Base-by-base conservation (phyloP, 2,329 filamentous ascomycete genomes). In the Clarireedia hainanense region DNA sequence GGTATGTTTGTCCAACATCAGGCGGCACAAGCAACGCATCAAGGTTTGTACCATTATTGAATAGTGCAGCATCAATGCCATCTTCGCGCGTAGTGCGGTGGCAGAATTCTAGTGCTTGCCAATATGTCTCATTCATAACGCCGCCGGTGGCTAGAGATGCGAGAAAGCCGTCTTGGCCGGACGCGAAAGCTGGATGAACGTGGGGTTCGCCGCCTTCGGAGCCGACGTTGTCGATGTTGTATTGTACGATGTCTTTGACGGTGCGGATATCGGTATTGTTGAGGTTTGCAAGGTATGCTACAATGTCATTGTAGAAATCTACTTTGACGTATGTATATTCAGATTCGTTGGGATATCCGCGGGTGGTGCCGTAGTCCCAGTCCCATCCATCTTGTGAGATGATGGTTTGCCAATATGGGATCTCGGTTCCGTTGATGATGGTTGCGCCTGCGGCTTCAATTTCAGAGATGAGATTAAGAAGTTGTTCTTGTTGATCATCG, bases 291-390 rank as follows among this genome's bases (percentile, higher is more conserved):
- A 76, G 69, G 59, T 71, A 74, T 7, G 60, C 65, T 47, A 66
- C 55, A 2, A 71, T 75, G 65, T 79, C 75, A 64, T 77, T 78
- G 69, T 85, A 86, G 63, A 86, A 86, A 66, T 88, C 83, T 0
- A 84, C 81, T 68, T 88, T 89, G 61, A 90, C 76, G 49, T 85
- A 81, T 0, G 83, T 87, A 70, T 85, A 89, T 68, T 89, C 86
- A 14, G 83, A 88, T 69, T 89, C 81, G 58, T 89, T 88, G n/a
- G 82, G 72, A 63, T 74, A 82, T 2, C 84, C 83, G 4, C 84
- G 78, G 1, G 74, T 76, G 5, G 72, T 75, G 14, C 85, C 85
- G 60, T 81, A 86, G 63, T 87, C 84, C 79, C 87, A 91, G 68
- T 90, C 75, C 86, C 86, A 91, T n/a, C 84, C 84, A 49, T 79